Evolutionary conservation across 305 asterid genomes (phyloP).

Genomic region (Euphrasia arctica): DNA sequence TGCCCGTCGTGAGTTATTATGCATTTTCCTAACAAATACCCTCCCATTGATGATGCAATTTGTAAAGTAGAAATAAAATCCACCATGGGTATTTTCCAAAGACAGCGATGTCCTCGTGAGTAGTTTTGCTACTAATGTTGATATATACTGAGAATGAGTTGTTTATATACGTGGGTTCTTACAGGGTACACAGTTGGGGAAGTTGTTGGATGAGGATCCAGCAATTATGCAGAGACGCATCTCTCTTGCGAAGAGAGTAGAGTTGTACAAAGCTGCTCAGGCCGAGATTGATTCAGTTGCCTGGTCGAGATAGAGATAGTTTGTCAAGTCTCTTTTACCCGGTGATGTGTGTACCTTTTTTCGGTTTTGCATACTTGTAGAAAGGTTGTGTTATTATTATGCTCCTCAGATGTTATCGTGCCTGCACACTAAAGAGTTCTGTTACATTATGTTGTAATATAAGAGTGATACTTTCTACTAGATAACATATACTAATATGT

Average conservation of each 20-base stretch:
- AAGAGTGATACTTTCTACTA: too few species aligned
- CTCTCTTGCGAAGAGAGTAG: slow-evolving; percentile 71
- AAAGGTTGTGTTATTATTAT: background rate
- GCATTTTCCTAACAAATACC: background rate
- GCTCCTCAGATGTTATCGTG: background rate
- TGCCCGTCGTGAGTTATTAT: background rate
- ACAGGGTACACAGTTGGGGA: slow-evolving; percentile 60
- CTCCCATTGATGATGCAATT: background rate
- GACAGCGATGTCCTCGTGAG: too few species aligned
- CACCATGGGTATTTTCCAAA: too few species aligned
- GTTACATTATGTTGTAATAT: too few species aligned
- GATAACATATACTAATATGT: too few species aligned
- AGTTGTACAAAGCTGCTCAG: slow-evolving; percentile 69
- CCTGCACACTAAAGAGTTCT: background rate
- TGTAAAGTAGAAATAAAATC: too few species aligned
- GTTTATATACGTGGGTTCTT: background rate
- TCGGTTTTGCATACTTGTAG: background rate
- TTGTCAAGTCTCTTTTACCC: slow-evolving; percentile 4
- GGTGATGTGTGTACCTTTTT: background rate
- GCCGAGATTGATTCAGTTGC: slow-evolving; percentile 71
- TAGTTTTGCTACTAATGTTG: background rate
- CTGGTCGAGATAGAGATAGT: slow-evolving; percentile 53
- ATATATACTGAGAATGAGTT: background rate
- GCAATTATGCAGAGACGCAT: slow-evolving; percentile 56
- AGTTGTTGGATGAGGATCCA: slow-evolving; percentile 77